Conservation (phyloP, 2,329 filamentous ascomycete species). For the Capronia coronata region DNA sequence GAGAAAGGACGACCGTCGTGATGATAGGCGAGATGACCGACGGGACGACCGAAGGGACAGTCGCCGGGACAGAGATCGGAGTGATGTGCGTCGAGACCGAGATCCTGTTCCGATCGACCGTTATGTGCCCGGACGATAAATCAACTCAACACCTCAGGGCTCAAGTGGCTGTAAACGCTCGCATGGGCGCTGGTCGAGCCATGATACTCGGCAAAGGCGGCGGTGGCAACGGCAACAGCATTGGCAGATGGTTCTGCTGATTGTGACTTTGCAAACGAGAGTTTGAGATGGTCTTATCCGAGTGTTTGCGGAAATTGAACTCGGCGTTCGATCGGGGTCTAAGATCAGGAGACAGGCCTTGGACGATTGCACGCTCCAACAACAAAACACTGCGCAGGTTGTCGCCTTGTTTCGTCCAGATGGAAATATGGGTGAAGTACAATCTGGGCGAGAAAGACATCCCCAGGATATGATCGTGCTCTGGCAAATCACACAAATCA, state of each 20-base stretch:
- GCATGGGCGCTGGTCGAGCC: slow-evolving; percentile 3
- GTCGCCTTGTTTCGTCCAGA: slow-evolving; percentile 86
- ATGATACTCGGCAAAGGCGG: not conserved
- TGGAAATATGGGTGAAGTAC: slow-evolving; percentile 78
- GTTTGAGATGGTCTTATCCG: slow-evolving; percentile 81
- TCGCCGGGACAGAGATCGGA: slow-evolving; percentile 18
- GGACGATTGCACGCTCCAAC: slow-evolving; percentile 65
- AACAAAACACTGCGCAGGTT: slow-evolving; percentile 72
- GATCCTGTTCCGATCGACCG: slow-evolving; percentile 26
- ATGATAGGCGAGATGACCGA: slow-evolving; percentile 16
- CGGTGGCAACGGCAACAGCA: no score
- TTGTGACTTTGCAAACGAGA: slow-evolving; percentile 36
- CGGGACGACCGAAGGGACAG: slow-evolving; percentile 15
- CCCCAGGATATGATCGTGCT: slow-evolving; percentile 78
- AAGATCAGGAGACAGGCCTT: slow-evolving; percentile 66
- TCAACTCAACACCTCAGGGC: not conserved
- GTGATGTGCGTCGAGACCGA: slow-evolving; percentile 13
- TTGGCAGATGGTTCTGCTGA: slow-evolving; percentile 5
- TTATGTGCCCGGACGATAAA: slow-evolving; percentile 25
- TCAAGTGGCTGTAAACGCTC: slow-evolving; percentile 13
- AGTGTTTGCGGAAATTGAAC: slow-evolving; percentile 76
- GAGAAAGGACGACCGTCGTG: slow-evolving; percentile 12
- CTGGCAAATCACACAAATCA: no score
- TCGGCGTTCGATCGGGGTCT: slow-evolving; percentile 55
- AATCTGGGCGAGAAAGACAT: slow-evolving; percentile 82